Base-by-base conservation (phyloP, 2,329 filamentous ascomycete species). In the Elsinoe australis region DNA sequence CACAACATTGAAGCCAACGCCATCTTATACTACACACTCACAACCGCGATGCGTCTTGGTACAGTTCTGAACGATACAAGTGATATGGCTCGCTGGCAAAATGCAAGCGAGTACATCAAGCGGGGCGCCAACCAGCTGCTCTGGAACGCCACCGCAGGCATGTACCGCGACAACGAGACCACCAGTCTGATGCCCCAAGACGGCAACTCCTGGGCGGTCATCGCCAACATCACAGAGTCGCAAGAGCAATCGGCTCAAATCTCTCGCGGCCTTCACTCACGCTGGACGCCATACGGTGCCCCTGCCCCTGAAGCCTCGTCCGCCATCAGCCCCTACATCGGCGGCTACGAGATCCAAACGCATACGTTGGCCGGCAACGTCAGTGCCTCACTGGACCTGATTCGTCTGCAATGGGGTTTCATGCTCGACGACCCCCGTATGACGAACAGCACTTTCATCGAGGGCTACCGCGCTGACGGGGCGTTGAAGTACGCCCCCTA, bases 121-220 rank as follows among this genome's bases (percentile, higher is more conserved):
- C 53, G 54, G 0, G 65, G 69, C 3, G 73, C 74, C 19, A 69
- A 74, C 35, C 56, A 58, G 8, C 63, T 69, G 39, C 69, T 74
- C 50, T 79, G 71, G 70, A 71, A 78, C 52, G 54, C 61, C 0
- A 47, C 58, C 1, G 64, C 64, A n/a, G 71, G 71, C 19, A 67
- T 76, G 52, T 76, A 79, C 62, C 67, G 68, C 48, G 74, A 77
- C 58, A 79, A 78, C 52, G 69, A 72, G 29, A 71, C 67, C 0
- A 72, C 69, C 1, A 67, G 68, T 0, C 64, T 83, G 3, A 66
- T 76, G 34, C 68, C 68, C 0, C 67, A 71, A 56, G 68, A 71
- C 52, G 68, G 67, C 18, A 71, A 71, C 48, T 58, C 59, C 9
- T 69, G 64, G 66, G 67, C 67, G 18, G 58, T 70, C 4, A 55